Evolutionary conservation across 1,284 basidiomycete species (phyloP), one percentile per base, ranked within the genome.

Genomic region (Coniophora puteana): DNA sequence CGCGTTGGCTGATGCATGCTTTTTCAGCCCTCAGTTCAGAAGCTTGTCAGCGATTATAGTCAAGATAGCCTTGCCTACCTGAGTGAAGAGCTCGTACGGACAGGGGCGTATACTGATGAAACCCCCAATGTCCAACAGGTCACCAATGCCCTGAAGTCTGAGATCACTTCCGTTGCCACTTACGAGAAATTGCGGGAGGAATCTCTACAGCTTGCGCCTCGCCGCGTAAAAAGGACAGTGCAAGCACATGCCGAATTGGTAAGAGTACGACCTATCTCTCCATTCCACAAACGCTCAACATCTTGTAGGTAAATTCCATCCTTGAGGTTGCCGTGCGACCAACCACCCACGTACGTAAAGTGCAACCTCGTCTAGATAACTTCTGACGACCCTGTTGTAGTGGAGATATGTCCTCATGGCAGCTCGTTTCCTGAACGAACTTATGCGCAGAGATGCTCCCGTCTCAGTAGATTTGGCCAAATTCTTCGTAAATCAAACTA

Each of bases 321-420:
- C 68, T 94, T 18, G 74, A 75, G 40, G 67, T 93, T 52, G 86
- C 89, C 3, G 57, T 66, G 36, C 71, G 72, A 45, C 72, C 84
- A 7, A 69, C 73, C 18, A 91, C 87, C 33, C 90, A 89, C 62
- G 85, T 87, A 62, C 45, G 80, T 61, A 11, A 51, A 17, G 33
- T 17, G 27, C 25, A 21, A 34, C 20, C 30, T 28, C 39, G 35
- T 18, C 42, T 17, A 43, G 8, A 20, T 20, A 5, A 35, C 14
- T 10, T 21, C 38, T 48, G 22, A 49, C 31, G 34, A 36, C 30
- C 14, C 32, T 41, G 47, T 40, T 41, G 42, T 62, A 97, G 81
- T 97, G 94, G 94, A 75, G 91, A 60, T 98, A 96, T 65, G 71
- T 83, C 1, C 81, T 92, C 64, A 85, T 84, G 46, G 84, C 90